phyloP scores from a whole-genome alignment of 345 rosid species.

The Populus ilicifolia region DNA sequence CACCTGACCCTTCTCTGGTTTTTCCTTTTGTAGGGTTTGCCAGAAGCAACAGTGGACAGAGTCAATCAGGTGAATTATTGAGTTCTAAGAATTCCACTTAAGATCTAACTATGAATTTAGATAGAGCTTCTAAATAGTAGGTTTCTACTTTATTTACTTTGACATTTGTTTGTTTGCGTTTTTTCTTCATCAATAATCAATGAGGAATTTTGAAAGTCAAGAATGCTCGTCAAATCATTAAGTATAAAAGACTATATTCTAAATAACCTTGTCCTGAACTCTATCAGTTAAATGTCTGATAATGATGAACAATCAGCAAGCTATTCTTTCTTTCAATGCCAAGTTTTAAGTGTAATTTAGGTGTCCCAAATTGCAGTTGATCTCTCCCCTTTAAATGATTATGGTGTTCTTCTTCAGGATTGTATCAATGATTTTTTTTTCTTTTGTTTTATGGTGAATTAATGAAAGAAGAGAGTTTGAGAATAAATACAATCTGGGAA shows the following conservation, averaged over 20 bases:
- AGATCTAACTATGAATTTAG: background rate
- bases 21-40: slow-evolving; percentile 7
- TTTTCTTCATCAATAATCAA: background rate
- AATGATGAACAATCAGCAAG: no score
- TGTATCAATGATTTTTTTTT: no score
- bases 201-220: background rate
- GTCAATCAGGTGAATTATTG: slow-evolving; percentile 22
- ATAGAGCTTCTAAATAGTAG: background rate
- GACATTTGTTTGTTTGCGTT: background rate
- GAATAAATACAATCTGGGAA: no score
- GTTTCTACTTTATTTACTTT: background rate
- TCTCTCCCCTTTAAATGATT: no score
- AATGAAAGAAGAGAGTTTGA: no score
- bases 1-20: background rate
- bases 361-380: no score
- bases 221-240: background rate
- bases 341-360: no score
- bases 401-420: no score
- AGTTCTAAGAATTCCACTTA: background rate
- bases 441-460: no score
- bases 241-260: background rate
- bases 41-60: slow-evolving; percentile 1
- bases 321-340: no score
- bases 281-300: no score
- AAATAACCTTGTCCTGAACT: no score